Evolutionary conservation across 495 filamentous ascomycete genomes (phyloP).

Genomic region (Aspergillus sclerotioniger): DNA sequence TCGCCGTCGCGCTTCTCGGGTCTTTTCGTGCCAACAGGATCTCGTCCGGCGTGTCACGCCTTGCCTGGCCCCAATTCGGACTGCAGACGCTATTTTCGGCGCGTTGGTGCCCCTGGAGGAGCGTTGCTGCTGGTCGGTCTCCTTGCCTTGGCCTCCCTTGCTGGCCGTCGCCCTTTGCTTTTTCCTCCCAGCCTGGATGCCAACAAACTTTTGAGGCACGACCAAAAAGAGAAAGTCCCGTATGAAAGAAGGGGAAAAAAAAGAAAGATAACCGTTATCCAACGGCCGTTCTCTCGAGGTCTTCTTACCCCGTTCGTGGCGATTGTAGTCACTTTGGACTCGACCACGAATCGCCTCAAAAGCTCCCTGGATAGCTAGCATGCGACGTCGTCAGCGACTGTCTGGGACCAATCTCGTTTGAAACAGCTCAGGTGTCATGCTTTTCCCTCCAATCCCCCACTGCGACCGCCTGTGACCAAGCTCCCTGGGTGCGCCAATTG

Average conservation of each 20-base stretch:
- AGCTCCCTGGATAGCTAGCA: background rate
- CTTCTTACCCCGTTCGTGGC: too few species aligned
- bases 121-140: background rate
- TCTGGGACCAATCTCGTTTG: slow-evolving; percentile 20
- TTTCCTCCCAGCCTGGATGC: background rate
- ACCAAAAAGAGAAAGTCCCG: background rate
- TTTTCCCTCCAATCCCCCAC: slow-evolving; percentile 12
- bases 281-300: background rate
- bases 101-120: background rate
- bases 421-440: slow-evolving; percentile 24
- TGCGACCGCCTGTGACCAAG: slow-evolving; percentile 12
- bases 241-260: too few species aligned
- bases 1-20: background rate
- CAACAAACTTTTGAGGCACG: background rate
- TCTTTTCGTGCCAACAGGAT: slow-evolving; percentile 17
- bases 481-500: slow-evolving; percentile 3
- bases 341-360: background rate
- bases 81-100: slow-evolving; percentile 15
- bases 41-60: slow-evolving; percentile 17
- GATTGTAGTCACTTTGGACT: background rate
- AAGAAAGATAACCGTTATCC: background rate
- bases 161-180: background rate
- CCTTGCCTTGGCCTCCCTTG: slow-evolving; percentile 13
- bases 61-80: slow-evolving; percentile 16
- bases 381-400: slow-evolving; percentile 16